Base-by-base conservation (phyloP, 1,284 basidiomycete genomes). In the Ceratobasidium sp. region DNA sequence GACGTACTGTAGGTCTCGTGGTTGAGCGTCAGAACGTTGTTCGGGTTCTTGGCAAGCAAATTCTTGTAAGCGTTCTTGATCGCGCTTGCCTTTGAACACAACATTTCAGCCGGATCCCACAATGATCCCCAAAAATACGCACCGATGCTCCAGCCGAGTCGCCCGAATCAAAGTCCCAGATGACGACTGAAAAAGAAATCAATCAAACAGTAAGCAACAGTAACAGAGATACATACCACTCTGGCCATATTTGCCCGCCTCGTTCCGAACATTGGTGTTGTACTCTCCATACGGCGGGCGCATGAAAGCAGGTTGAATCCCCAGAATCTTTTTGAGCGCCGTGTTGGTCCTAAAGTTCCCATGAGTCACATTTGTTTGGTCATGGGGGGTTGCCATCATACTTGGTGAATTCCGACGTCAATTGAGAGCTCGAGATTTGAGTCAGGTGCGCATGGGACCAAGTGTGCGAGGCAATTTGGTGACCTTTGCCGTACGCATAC, bases 131-230 rank as follows among this genome's bases (percentile, higher is more conserved):
- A 16, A 5, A 28, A 9, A 23, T 32, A 53, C 67, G 1, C 58
- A 70, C 65, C 52, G 65, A 28, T 10, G 26, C 26, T n/a, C 73
- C 73, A 18, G 26, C 34, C 18, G 71, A 52, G 43, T 75, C 74
- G 16, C 73, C 73, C 2, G 71, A 72, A 46, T 75, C 74, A 39
- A 74, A 70, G 59, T 74, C 70, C 74, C 74, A 75, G 30, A 59
- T 72, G 36, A 74, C 73, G 34, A 75, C 61, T 62, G 41, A 1
- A 18, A 32, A n/a, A 18, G 39, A 58, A 36, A 6, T 5, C 16
- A 58, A 21, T 16, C 18, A 34, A 3, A 52, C 32, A 23, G 43
- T 6, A n/a, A 21, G 55, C 5, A 59, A 8, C 14, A 16, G 2
- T 18, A 69, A 30, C 30, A 52, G 36, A n/a, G n/a, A n/a, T n/a